These are phyloP conservation scores for Apiotrichum sp. DNA, from an alignment of 1,284 basidiomycete species.

Conservation along the genomic window DNA sequence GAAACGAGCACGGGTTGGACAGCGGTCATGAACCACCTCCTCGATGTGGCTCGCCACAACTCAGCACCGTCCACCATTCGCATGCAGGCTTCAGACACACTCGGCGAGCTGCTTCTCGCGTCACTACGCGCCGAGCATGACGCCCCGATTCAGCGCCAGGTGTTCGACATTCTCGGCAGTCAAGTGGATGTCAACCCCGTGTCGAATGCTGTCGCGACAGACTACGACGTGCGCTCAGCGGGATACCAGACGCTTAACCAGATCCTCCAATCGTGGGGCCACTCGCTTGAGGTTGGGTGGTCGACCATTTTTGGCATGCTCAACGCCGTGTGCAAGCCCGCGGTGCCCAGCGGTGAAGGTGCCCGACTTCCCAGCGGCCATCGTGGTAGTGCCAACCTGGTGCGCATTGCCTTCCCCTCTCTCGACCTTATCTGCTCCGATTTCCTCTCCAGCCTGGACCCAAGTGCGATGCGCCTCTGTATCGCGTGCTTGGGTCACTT, in stretches of 20 bases:
- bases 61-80: slow-evolving; percentile 71
- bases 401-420: slow-evolving; percentile 78
- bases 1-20: slow-evolving; percentile 81
- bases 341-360: neutral
- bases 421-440: slow-evolving; percentile 87
- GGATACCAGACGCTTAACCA: slow-evolving; percentile 82
- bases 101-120: slow-evolving; percentile 69
- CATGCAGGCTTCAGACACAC: slow-evolving; percentile 74
- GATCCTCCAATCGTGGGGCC: slow-evolving; percentile 82
- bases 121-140: slow-evolving; percentile 57
- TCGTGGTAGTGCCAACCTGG: slow-evolving; percentile 42
- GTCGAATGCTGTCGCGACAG: slow-evolving; percentile 34
- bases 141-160: slow-evolving; percentile 66
- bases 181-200: slow-evolving; percentile 58
- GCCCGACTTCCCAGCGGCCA: neutral
- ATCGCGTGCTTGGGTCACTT: slow-evolving; percentile 86
- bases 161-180: slow-evolving; percentile 71
- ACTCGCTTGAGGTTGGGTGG: slow-evolving; percentile 87
- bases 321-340: slow-evolving; percentile 61
- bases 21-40: slow-evolving; percentile 67
- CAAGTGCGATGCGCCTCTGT: slow-evolving; percentile 74
- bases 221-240: slow-evolving; percentile 71
- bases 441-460: slow-evolving; percentile 72
- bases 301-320: slow-evolving; percentile 86
- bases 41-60: slow-evolving; percentile 59